These are phyloP conservation scores for Bryoerythrophyllum caledonicum DNA, from an alignment of 225 moss, liverwort and hornwort species.

Conservation along the genomic window DNA sequence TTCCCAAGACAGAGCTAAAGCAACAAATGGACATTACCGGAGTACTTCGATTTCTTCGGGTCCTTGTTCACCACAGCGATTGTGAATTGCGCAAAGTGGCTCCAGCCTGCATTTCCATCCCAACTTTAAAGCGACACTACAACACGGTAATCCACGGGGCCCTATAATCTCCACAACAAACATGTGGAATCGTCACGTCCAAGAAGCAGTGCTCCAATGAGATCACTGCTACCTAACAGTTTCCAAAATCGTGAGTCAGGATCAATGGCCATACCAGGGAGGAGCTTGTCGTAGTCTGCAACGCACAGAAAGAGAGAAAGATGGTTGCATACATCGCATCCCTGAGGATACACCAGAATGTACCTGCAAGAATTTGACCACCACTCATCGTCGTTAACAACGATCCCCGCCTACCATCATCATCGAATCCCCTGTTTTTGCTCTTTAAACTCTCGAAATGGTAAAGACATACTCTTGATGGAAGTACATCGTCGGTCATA, in stretches of 20 bases:
- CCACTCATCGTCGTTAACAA: constrained; percentile 10
- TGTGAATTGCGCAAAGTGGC: constrained; percentile 99
- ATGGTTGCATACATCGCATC: constrained; percentile 99
- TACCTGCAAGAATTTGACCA: constrained; percentile 65
- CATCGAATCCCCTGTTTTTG: no score
- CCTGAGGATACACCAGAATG: constrained; percentile 99
- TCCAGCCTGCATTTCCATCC: constrained; percentile 76
- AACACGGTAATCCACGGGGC: not conserved
- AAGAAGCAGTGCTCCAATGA: not conserved
- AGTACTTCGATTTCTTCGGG: constrained; percentile 99
- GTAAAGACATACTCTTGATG: not conserved
- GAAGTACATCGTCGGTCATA: no score
- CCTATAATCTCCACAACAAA: not conserved
- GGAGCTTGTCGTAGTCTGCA: constrained; percentile 98
- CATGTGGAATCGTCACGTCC: not conserved
- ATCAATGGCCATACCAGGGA: constrained; percentile 67
- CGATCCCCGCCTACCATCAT: not conserved
- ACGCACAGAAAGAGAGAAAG: constrained; percentile 97
- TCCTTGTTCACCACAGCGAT: constrained; percentile 99
- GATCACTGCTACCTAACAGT: not conserved
- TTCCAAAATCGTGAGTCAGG: not conserved
- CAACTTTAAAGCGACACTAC: not conserved
- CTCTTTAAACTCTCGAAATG: no score
- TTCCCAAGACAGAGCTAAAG: not conserved
- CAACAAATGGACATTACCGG: constrained; percentile 57